Evolutionary conservation across 495 filamentous ascomycete species (phyloP).

Genomic region (Trichoderma parareesei): DNA sequence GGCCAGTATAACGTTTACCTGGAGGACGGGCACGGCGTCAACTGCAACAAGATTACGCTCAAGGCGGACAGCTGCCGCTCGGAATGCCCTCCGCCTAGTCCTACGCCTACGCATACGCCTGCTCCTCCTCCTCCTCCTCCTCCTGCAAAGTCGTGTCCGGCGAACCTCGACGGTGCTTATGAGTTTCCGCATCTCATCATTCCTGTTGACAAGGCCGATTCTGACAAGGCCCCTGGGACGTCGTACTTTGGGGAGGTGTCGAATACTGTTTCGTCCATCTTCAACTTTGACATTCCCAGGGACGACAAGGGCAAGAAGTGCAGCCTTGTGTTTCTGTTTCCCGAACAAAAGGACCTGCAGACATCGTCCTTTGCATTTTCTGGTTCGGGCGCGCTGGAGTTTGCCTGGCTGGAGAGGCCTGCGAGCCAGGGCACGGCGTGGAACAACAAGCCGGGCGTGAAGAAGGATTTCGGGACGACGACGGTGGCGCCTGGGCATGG

Average conservation of each 20-base stretch:
- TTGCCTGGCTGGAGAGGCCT: conserved; percentile 34
- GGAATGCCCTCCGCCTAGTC: conserved; percentile 9
- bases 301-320: conserved; percentile 50
- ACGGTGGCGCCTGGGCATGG: conserved; percentile 48
- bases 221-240: conserved; percentile 44
- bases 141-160: background rate
- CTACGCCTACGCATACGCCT: background rate
- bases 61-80: conserved; percentile 40
- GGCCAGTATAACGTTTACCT: conserved; percentile 47
- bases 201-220: conserved; percentile 49
- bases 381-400: conserved; percentile 49
- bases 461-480: conserved; percentile 36
- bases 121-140: conserved; percentile 10
- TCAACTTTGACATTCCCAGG: conserved; percentile 61
- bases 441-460: conserved; percentile 39
- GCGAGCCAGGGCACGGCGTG: conserved; percentile 42
- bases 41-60: conserved; percentile 40
- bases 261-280: conserved; percentile 48
- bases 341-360: conserved; percentile 39
- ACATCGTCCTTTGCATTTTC: conserved; percentile 51
- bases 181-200: conserved; percentile 62
- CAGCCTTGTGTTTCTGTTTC: conserved; percentile 59
- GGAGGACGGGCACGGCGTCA: conserved; percentile 30
- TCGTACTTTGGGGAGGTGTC: conserved; percentile 47
- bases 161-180: conserved; percentile 39